phyloP scores from a whole-genome alignment of 192 early-diverging fungal genomes.

The Bifiguratus adelaidae region DNA sequence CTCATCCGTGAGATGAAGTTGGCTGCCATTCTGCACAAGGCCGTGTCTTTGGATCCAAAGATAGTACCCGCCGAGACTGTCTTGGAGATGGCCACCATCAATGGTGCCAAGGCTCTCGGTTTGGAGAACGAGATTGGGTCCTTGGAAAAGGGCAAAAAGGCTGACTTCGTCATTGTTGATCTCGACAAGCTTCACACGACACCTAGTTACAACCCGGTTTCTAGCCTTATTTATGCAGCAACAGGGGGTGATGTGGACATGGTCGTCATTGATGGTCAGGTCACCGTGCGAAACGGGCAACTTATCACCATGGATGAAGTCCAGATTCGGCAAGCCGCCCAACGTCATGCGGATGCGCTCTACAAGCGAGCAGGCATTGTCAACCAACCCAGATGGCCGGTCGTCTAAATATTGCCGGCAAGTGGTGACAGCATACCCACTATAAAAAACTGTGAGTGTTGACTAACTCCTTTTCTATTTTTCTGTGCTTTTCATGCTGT shows the following conservation, averaged over 20 bases:
- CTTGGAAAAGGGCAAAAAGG: slow-evolving; percentile 9
- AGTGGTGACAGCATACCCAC: slow-evolving; percentile 15
- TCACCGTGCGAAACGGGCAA: slow-evolving; percentile 2
- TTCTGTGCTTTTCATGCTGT: no score
- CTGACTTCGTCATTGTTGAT: slow-evolving; percentile 10
- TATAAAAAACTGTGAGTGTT: slow-evolving; percentile 11
- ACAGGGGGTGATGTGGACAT: slow-evolving; percentile 8
- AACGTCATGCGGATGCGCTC: slow-evolving; percentile 4
- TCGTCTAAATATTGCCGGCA: slow-evolving; percentile 1
- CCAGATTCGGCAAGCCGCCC: neutral
- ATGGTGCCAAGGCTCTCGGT: slow-evolving; percentile 11
- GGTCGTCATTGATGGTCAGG: slow-evolving; percentile 6
- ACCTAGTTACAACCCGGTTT: slow-evolving; percentile 8
- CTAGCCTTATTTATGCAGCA: slow-evolving; percentile 5
- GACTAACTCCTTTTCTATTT: no score
- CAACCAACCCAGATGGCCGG: slow-evolving; percentile 9
- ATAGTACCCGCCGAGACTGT: slow-evolving; percentile 8
- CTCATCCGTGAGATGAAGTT: slow-evolving; percentile 12
- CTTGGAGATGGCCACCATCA: slow-evolving; percentile 11
- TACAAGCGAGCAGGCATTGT: slow-evolving; percentile 7
- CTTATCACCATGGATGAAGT: slow-evolving; percentile 8
- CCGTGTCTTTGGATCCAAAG: slow-evolving; percentile 6
- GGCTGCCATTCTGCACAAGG: slow-evolving; percentile 10
- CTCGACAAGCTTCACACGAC: slow-evolving; percentile 8
- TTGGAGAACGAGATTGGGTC: slow-evolving; percentile 11